phyloP scores from a whole-genome alignment of 805 yeast species.

The Candida boleticola region DNA sequence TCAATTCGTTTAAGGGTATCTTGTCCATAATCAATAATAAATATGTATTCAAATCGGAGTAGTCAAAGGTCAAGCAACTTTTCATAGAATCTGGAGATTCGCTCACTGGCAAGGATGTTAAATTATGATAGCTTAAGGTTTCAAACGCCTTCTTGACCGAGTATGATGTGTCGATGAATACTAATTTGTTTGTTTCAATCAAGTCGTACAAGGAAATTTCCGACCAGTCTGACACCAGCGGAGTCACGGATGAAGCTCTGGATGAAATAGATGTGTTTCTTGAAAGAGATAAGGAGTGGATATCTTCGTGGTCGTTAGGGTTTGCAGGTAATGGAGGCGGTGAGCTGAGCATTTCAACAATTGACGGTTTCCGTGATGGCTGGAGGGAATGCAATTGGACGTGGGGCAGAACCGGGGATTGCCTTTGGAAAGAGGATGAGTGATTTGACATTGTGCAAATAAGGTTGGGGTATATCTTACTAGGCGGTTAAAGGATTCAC shows the following conservation, averaged over 20 bases:
- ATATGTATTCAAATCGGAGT: conserved; percentile 85
- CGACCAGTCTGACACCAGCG: conserved; percentile 56
- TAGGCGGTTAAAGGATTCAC: background rate
- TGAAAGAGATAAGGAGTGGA: conserved; percentile 37
- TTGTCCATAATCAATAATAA: conserved; percentile 81
- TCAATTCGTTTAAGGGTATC: conserved; percentile 38
- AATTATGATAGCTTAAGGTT: conserved; percentile 62
- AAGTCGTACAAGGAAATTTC: conserved; percentile 69
- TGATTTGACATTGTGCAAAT: conserved; percentile 15
- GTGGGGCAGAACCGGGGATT: conserved; percentile 15
- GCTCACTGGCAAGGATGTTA: conserved; percentile 83
- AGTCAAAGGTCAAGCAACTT: conserved; percentile 84
- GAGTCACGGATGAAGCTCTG: conserved; percentile 21
- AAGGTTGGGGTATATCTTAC: background rate
- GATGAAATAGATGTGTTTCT: conserved; percentile 31
- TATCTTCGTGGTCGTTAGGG: conserved; percentile 35
- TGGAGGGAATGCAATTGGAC: conserved; percentile 8
- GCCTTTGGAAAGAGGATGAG: conserved; percentile 16
- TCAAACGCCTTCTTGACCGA: conserved; percentile 91
- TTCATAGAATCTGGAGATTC: conserved; percentile 49
- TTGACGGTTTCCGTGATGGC: conserved; percentile 54
- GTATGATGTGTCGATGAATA: conserved; percentile 60
- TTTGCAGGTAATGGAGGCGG: conserved; percentile 65
- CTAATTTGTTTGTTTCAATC: conserved; percentile 74
- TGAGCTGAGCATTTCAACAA: conserved; percentile 70